Evolutionary conservation across 2,329 filamentous ascomycete genomes (phyloP).

Genomic region (Pestalotiopsis sp.): DNA sequence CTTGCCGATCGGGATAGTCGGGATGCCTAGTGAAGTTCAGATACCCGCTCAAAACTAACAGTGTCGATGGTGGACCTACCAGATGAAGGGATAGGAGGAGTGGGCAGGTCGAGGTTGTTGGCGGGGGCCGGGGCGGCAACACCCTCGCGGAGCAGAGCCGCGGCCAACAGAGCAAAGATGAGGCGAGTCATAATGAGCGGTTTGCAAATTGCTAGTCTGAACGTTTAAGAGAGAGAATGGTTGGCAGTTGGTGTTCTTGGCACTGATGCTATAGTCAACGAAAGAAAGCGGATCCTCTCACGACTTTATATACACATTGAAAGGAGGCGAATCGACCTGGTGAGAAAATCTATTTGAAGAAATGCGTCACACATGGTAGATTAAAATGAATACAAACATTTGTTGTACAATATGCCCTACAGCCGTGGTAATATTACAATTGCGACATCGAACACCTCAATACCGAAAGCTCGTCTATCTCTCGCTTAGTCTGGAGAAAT

Average conservation of each 20-base stretch:
- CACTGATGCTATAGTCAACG: neutral
- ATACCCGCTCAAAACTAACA: neutral
- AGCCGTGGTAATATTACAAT: neutral
- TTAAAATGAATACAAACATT: neutral
- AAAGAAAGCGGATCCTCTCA: neutral
- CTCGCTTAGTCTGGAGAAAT: neutral
- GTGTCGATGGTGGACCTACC: neutral
- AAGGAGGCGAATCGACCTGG: neutral
- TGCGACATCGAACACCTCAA: neutral
- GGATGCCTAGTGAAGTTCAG: neutral
- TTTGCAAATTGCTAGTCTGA: neutral
- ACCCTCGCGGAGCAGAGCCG: conserved; percentile 7
- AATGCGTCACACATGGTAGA: neutral
- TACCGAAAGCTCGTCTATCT: neutral
- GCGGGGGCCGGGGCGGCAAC: neutral
- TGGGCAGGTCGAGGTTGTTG: neutral
- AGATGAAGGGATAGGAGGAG: neutral
- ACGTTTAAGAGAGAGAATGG: no score
- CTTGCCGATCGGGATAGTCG: neutral
- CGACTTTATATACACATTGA: neutral
- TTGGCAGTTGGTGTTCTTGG: neutral
- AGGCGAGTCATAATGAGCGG: conserved; percentile 11
- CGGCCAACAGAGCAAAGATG: conserved; percentile 8
- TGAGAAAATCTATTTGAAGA: neutral
- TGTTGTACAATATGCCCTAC: neutral